phyloP scores from a whole-genome alignment of 305 asterid genomes.

The Fraxinus greggii region DNA sequence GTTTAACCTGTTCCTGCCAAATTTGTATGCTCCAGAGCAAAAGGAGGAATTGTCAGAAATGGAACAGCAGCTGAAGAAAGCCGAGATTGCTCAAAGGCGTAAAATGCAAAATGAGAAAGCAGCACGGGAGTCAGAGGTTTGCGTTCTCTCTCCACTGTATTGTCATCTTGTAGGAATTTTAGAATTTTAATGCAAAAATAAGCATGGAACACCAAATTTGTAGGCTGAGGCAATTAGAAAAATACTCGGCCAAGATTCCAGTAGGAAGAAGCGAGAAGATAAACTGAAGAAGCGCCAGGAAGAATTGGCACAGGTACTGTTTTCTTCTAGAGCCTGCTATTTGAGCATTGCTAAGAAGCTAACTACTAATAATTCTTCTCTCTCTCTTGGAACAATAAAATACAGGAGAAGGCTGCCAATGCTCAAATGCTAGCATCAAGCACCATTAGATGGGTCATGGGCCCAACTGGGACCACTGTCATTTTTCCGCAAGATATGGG shows the following conservation, averaged over 20 bases:
- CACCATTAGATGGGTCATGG: slow-evolving; percentile 74
- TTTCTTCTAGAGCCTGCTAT: slow-evolving; percentile 8
- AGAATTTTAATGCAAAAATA: slow-evolving; percentile 17
- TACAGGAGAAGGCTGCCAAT: slow-evolving; percentile 71
- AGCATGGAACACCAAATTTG: slow-evolving; percentile 21
- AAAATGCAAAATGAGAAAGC: slow-evolving; percentile 90
- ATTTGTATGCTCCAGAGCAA: slow-evolving; percentile 52
- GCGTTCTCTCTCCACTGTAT: slow-evolving; percentile 11
- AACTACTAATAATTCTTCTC: neutral
- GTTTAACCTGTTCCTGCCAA: slow-evolving; percentile 17
- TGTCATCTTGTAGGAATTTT: neutral
- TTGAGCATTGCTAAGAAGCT: neutral
- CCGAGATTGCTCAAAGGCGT: slow-evolving; percentile 91
- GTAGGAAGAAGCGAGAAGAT: slow-evolving; percentile 88
- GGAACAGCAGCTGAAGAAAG: slow-evolving; percentile 91
- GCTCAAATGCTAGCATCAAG: slow-evolving; percentile 61
- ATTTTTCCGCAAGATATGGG: slow-evolving; percentile 84
- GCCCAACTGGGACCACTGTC: slow-evolving; percentile 80
- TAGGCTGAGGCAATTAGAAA: slow-evolving; percentile 93
- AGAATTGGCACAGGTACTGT: slow-evolving; percentile 80
- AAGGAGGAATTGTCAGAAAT: slow-evolving; percentile 85
- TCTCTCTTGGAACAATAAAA: neutral
- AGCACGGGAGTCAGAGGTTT: slow-evolving; percentile 89
- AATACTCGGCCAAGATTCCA: slow-evolving; percentile 93
- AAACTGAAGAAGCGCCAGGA: slow-evolving; percentile 79